Evolutionary conservation across 306 rosid species (phyloP), one percentile per base, ranked within the genome.

Genomic region (Prunus armeniaca): DNA sequence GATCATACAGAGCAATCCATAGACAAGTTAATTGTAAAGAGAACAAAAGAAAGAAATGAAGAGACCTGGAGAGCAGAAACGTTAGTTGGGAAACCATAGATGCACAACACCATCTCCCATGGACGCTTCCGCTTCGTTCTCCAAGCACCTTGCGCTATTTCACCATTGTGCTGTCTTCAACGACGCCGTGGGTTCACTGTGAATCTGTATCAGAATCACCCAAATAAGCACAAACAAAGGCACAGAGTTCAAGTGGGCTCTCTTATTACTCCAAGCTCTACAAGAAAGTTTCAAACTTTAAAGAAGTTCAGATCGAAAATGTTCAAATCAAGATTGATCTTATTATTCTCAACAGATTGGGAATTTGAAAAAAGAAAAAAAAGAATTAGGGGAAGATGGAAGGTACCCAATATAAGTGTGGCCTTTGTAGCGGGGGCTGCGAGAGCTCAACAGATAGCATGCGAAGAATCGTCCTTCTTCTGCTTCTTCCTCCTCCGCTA

Each of bases 141-240:
- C 80, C 77, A 88, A 55, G 98, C 98, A 24, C 98, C 97, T 65
- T 91, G 58, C 25, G 84, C 89, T 72, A 94, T 94, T 61, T 91
- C 96, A 8, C 98, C 98, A 78, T 94, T 94, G 81, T 94, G 98
- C 78, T 94, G 98, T 75, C 98, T 76, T 67, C 91, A 91, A 45
- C 97, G 81, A 20, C 96, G 96, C 45, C 89, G 86, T 2, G 97
- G 98, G 34, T 94, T 91, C 82, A 94, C 97, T 0, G 98, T 94
- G 81, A 94, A 94, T 84, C 96, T 93, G 83, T 60, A 76, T 4
- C 5, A 47, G 3, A 11, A 47, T 13, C 52, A 47, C 52, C 52
- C 52, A 47, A 11, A 73, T 10, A 61, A 62, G 60, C 64, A 32
- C 4, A 38, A 8, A 7, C 9, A 38, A 38, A 34, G 8, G 43